Base-by-base conservation (phyloP, 2,329 filamentous ascomycete species). In the Neonectria magnoliae region DNA sequence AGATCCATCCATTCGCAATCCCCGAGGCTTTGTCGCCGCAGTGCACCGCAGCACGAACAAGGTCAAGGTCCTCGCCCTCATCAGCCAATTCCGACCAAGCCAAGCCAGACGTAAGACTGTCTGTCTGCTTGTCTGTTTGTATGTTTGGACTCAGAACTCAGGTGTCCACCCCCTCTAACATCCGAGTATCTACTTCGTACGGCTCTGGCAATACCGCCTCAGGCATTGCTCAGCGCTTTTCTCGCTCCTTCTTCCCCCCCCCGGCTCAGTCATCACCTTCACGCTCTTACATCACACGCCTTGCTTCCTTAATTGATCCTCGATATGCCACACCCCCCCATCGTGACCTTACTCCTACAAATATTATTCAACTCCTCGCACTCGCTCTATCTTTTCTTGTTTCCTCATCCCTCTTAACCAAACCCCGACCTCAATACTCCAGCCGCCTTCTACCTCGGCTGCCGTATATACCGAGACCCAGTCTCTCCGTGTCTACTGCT, bases 211-310 rank as follows among this genome's bases (percentile, higher is more conserved):
- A 36, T 36, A 36, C 33, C 36, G 16, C 36, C 36, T 38, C 36
- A n/a, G 36, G 36, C 36, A 18, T 20, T 36, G 38, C 38, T 47
- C 22, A 25, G 16, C n/a, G 53, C 41, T n/a, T 56, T 56, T 44
- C 38, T 38, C 36, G 31, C 52, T 18, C n/a, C 27, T 41, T 20
- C 36, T 18, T 22, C 22, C 48, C 36, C 25, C 16, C 52, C 27
- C n/a, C 45, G 45, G 45, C 45, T 62, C 59, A 45, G 58, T 50
- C 59, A 55, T 57, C 36, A 22, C 52, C 38, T 61, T 61, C 59
- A 48, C 59, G 36, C 52, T 41, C 53, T 45, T 38, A 61, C 59
- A 55, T 61, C 44, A 51, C 48, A 51, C 48, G 29, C 48, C n/a
- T 33, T 18, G 27, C 31, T 51, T 33, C 48, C 20, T 14, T 59